A percentile compares a stretch with the other conserved stretches of the same genome.
Evolutionary conservation across 306 rosid genomes (phyloP).

Genomic region (Echinosophora koreensis): DNA sequence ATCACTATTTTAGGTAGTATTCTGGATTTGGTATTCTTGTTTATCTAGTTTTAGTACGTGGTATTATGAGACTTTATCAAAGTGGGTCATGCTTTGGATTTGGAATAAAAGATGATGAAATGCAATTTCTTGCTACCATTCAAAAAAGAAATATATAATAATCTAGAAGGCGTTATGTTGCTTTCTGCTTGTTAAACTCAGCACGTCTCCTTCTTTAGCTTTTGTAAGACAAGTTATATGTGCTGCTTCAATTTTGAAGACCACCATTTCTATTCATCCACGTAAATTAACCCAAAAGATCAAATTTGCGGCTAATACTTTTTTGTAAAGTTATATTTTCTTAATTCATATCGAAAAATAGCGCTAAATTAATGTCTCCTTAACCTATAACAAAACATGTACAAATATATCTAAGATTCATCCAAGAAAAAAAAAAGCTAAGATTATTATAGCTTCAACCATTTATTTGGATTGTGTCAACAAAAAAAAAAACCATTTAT

Average conservation of each 20-base stretch:
- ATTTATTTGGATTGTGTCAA: background rate
- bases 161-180: constrained; percentile 19
- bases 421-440: background rate
- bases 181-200: constrained; percentile 25
- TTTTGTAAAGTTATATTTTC: background rate
- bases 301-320: background rate
- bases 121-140: background rate
- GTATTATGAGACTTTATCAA: background rate
- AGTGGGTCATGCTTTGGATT: constrained; percentile 26
- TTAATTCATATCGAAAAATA: background rate
- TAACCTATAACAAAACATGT: background rate
- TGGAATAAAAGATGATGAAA: background rate
- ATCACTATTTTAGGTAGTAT: background rate
- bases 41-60: background rate
- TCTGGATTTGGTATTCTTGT: background rate
- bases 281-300: background rate
- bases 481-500: background rate
- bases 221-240: constrained; percentile 22
- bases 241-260: background rate
- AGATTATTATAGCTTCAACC: background rate
- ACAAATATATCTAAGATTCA: background rate
- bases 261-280: constrained; percentile 22
- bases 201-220: constrained; percentile 23
- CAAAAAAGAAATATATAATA: background rate
- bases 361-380: background rate